Evolutionary conservation across 257 asterid species (phyloP).

Genomic region (Coffea eugenioides): DNA sequence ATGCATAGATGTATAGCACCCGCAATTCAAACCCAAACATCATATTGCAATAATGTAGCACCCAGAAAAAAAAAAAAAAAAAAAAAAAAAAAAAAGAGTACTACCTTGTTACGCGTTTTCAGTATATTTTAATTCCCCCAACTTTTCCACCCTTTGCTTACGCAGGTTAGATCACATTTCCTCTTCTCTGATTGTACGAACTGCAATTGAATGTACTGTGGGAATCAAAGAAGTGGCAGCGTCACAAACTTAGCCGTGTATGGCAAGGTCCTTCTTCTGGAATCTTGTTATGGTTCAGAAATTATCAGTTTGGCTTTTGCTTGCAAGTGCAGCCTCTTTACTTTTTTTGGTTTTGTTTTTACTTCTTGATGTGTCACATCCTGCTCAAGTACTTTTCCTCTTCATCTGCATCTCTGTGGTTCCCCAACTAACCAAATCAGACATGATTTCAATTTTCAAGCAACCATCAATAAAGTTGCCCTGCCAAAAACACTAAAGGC

Average conservation of each 20-base stretch:
- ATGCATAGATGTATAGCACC: neutral
- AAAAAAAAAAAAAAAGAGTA: too few species aligned
- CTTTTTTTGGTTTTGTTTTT: conserved; percentile 3
- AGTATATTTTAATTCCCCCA: neutral
- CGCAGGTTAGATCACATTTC: conserved; percentile 1
- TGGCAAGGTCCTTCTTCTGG: conserved; percentile 4
- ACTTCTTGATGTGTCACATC: conserved; percentile 11
- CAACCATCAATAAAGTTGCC: neutral
- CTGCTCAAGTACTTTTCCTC: neutral
- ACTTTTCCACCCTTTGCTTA: neutral
- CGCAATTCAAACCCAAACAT: neutral
- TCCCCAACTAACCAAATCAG: neutral
- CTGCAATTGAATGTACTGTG: neutral
- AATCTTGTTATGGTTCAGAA: conserved; percentile 1
- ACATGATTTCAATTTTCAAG: neutral
- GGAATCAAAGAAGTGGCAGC: conserved; percentile 8
- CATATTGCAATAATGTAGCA: neutral
- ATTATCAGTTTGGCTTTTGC: conserved; percentile 1
- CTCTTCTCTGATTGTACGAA: conserved; percentile 5
- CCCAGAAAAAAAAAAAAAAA: neutral
- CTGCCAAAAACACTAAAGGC: too few species aligned
- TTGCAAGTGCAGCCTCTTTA: conserved; percentile 6
- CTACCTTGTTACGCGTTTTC: neutral
- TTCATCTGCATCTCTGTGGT: neutral
- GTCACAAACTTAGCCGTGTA: neutral